Conservation (phyloP, 2,329 filamentous ascomycete genomes). For the Aureobasidium sp. region DNA sequence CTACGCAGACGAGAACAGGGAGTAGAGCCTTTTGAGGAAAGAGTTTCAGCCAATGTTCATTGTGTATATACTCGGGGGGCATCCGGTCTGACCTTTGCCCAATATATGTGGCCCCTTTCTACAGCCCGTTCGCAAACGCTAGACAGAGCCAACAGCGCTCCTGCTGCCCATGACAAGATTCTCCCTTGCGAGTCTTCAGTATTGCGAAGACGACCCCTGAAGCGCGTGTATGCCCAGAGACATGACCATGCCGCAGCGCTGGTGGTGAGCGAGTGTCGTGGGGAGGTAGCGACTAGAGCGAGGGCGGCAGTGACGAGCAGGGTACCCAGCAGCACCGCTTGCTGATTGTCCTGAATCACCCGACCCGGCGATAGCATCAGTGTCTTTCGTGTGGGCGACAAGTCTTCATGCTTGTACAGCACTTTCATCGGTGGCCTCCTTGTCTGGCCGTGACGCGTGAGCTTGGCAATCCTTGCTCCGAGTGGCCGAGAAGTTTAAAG, state of each 20-base stretch:
- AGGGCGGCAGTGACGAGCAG: conserved; percentile 31
- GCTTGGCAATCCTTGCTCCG: conserved; percentile 6
- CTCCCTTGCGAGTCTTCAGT: conserved; percentile 23
- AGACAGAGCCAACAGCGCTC: conserved; percentile 36
- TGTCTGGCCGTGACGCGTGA: not conserved
- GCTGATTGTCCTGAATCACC: conserved; percentile 8
- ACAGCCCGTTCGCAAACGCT: conserved; percentile 40
- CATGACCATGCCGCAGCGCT: conserved; percentile 37
- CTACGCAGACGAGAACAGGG: conserved; percentile 23
- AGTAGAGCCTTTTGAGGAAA: conserved; percentile 24
- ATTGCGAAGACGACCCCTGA: conserved; percentile 18
- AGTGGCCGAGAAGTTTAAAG: not conserved
- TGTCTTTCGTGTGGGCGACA: not conserved
- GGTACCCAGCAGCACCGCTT: conserved; percentile 10
- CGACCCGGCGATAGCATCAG: conserved; percentile 11
- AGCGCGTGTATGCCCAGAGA: conserved; percentile 31
- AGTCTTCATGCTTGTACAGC: conserved; percentile 1
- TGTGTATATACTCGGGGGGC: not conserved
- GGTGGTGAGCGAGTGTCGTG: conserved; percentile 37
- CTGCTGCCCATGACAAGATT: conserved; percentile 34
- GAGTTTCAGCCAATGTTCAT: conserved; percentile 21
- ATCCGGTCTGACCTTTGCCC: conserved; percentile 35
- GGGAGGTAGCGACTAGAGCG: conserved; percentile 30
- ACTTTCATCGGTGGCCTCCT: not conserved
- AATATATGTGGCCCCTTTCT: conserved; percentile 38